Percentiles rank a stretch among this genome's conserved stretches.
Conservation (phyloP, 768 basidiomycete species). For the Calocybe indica region DNA sequence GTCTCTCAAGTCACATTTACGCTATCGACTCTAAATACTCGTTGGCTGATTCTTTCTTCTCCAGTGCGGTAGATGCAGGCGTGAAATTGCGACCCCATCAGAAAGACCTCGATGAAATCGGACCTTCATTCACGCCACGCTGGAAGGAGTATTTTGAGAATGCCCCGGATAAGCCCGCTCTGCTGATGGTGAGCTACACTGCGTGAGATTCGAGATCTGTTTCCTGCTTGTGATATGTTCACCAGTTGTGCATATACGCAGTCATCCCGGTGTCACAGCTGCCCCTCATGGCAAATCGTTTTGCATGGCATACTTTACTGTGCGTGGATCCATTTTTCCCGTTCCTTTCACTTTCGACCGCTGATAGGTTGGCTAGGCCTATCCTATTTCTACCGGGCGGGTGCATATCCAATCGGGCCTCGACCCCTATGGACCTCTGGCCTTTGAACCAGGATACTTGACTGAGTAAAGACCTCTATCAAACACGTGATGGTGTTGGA, state of each 20-base stretch:
- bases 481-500: not conserved
- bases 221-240: too few species aligned
- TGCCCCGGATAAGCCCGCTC: conserved; percentile 50
- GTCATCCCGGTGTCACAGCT: conserved; percentile 9
- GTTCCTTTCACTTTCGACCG: too few species aligned
- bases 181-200: conserved; percentile 33
- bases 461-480: conserved; percentile 27
- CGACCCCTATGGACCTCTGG: conserved; percentile 32
- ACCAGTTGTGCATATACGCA: too few species aligned
- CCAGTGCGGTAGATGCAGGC: conserved; percentile 48
- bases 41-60: not conserved
- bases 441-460: conserved; percentile 42
- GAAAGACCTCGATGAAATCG: conserved; percentile 44
- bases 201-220: conserved; percentile 25
- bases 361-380: conserved; percentile 21
- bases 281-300: conserved; percentile 21
- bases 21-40: not conserved
- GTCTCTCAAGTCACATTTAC: conserved; percentile 37
- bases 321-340: conserved; percentile 6
- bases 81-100: conserved; percentile 49
- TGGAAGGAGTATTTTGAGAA: conserved; percentile 48
- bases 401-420: conserved; percentile 41
- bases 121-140: conserved; percentile 37
- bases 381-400: conserved; percentile 41
- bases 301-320: conserved; percentile 12